These are phyloP conservation scores for Phoenix dactylifera DNA, from an alignment of 176 grass and related monocot species.

Conservation along the genomic window DNA sequence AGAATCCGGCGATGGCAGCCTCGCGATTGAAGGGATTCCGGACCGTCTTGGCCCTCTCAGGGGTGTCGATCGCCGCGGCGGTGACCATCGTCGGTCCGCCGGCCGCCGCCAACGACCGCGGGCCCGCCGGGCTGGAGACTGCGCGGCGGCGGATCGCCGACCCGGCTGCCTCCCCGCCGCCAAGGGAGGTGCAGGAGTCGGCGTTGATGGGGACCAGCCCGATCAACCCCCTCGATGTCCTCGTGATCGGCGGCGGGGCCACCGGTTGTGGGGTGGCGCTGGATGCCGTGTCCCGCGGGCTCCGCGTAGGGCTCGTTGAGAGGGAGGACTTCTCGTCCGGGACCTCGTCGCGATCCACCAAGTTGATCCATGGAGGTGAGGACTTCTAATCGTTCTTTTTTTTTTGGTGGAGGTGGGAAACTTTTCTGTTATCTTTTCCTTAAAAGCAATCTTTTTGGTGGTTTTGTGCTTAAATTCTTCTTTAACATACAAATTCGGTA, in stretches of 20 bases:
- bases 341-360: conserved; percentile 86
- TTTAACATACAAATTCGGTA: too few relatives aligned
- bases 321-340: conserved; percentile 96
- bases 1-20: not conserved
- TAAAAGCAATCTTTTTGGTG: too few relatives aligned
- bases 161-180: conserved; percentile 32
- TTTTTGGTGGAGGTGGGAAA: too few relatives aligned
- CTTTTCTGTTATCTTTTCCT: too few relatives aligned
- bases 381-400: not conserved
- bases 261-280: conserved; percentile 79
- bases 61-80: conserved; percentile 25
- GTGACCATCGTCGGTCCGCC: conserved; percentile 2
- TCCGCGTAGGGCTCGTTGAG: conserved; percentile 92
- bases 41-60: conserved; percentile 39
- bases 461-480: too few relatives aligned
- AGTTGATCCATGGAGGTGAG: conserved; percentile 88
- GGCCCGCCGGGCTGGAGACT: conserved; percentile 21
- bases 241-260: conserved; percentile 73
- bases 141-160: conserved; percentile 36
- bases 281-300: conserved; percentile 69
- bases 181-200: conserved; percentile 46
- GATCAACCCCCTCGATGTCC: conserved; percentile 58
- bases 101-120: conserved; percentile 27
- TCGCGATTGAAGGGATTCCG: conserved; percentile 47
- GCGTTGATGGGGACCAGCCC: conserved; percentile 43